Percentiles rank a stretch among this genome's conserved stretches.
Evolutionary conservation across 2,329 filamentous ascomycete genomes (phyloP).

Genomic region (Davidsoniella neocaledoniae): DNA sequence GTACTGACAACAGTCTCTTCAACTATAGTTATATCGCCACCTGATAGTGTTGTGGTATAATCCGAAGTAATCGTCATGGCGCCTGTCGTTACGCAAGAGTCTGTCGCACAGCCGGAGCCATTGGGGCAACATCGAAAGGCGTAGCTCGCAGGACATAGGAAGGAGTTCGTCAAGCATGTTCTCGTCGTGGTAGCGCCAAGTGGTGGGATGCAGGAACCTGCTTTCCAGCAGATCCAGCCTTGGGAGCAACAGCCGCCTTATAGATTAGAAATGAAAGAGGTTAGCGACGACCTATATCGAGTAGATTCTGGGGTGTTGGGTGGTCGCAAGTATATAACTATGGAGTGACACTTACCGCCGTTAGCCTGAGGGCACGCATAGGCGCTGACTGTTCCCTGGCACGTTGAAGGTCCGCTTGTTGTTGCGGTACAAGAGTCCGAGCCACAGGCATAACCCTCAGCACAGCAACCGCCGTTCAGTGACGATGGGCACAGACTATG

Average conservation of each 20-base stretch:
- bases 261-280: background rate
- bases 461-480: constrained; percentile 30
- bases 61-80: too few species aligned
- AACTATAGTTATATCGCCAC: too few species aligned
- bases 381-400: background rate
- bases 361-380: constrained; percentile 3
- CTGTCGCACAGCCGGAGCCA: constrained; percentile 29
- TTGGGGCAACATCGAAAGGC: constrained; percentile 27
- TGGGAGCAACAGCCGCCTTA: constrained; percentile 28
- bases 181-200: too few species aligned
- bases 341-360: background rate
- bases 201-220: too few species aligned
- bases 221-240: constrained; percentile 25
- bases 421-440: constrained; percentile 17
- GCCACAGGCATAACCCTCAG: constrained; percentile 30
- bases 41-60: too few species aligned
- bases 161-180: background rate
- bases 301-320: too few species aligned
- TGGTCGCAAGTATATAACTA: background rate
- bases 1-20: too few species aligned
- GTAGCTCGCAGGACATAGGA: background rate
- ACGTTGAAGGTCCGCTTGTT: constrained; percentile 9
- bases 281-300: too few species aligned
- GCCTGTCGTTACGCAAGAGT: constrained; percentile 15
- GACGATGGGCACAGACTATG: constrained; percentile 22